phyloP scores from a whole-genome alignment of 1,139 yeast species.

The Suhomyces anneliseae region DNA sequence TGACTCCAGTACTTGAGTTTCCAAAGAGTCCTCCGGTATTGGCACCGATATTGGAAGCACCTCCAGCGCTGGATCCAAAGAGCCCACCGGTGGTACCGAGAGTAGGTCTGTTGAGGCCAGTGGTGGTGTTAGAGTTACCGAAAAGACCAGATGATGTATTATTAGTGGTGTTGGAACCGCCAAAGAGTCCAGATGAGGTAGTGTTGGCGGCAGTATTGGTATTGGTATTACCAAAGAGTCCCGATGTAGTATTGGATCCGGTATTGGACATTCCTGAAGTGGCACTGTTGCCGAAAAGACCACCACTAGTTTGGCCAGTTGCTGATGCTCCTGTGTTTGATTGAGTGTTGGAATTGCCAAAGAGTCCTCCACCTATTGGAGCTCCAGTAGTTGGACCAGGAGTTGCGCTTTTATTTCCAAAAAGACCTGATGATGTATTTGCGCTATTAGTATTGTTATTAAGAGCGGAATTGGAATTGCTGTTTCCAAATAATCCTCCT shows the following conservation, averaged over 20 bases:
- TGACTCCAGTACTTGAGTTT: not conserved
- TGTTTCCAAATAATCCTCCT: slow-evolving; percentile 7
- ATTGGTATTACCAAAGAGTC: slow-evolving; percentile 7
- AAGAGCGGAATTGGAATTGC: not conserved
- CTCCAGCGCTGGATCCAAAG: slow-evolving; percentile 19
- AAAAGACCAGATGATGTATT: slow-evolving; percentile 12
- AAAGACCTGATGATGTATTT: no score
- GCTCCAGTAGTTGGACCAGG: no score
- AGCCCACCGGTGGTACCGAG: slow-evolving; percentile 16
- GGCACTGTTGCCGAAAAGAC: no score
- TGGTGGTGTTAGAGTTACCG: slow-evolving; percentile 6
- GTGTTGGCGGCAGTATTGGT: not conserved
- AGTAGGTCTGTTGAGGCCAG: not conserved
- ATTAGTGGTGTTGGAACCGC: slow-evolving; percentile 10
- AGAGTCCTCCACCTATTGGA: no score
- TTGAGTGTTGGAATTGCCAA: no score
- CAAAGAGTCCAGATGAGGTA: slow-evolving; percentile 20
- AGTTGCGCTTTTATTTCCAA: no score
- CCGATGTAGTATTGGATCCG: not conserved
- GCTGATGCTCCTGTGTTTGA: no score
- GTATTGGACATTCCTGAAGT: not conserved
- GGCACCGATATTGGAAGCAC: slow-evolving; percentile 8
- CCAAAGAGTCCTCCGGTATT: slow-evolving; percentile 9
- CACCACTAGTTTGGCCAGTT: no score
- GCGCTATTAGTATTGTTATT: no score